Evolutionary conservation across 768 basidiomycete genomes (phyloP).

Genomic region (Crassisporium funariophilum): DNA sequence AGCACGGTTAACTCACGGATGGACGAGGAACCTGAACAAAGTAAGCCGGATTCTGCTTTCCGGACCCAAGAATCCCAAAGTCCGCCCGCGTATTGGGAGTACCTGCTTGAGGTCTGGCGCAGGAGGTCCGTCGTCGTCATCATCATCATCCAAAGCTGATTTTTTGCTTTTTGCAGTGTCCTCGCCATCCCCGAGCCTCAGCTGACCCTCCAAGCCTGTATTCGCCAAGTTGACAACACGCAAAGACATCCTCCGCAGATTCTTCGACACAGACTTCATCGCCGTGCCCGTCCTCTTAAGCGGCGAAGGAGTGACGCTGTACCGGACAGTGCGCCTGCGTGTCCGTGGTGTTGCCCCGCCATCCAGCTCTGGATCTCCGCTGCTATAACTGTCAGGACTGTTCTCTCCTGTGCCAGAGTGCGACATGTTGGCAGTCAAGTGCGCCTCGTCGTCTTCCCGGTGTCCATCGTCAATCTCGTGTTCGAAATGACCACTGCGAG

Average conservation of each 20-base stretch:
- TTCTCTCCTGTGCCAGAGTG: conserved; percentile 21
- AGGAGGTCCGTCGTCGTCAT: conserved; percentile 38
- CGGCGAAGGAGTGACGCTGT: conserved; percentile 57
- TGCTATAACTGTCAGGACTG: conserved; percentile 31
- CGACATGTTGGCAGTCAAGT: conserved; percentile 57
- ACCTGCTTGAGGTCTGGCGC: conserved; percentile 45
- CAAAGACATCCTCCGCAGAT: conserved; percentile 63
- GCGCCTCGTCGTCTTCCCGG: conserved; percentile 60
- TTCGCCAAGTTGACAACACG: conserved; percentile 83
- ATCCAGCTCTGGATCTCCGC: conserved; percentile 52
- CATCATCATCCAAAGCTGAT: conserved; percentile 30
- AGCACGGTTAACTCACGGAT: conserved; percentile 71
- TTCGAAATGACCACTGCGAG: conserved; percentile 27
- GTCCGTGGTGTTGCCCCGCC: conserved; percentile 41
- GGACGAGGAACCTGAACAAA: conserved; percentile 69
- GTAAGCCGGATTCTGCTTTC: conserved; percentile 61
- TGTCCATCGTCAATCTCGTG: conserved; percentile 40
- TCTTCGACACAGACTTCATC: conserved; percentile 58
- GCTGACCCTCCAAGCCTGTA: conserved; percentile 58
- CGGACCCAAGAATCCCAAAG: conserved; percentile 76
- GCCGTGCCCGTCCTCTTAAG: conserved; percentile 62
- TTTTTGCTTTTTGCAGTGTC: conserved; percentile 31
- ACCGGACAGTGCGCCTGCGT: conserved; percentile 49
- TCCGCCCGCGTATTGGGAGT: conserved; percentile 70
- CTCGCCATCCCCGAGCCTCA: conserved; percentile 53